Base-by-base conservation (phyloP, 2,329 filamentous ascomycete genomes). In the Alternaria sp. region DNA sequence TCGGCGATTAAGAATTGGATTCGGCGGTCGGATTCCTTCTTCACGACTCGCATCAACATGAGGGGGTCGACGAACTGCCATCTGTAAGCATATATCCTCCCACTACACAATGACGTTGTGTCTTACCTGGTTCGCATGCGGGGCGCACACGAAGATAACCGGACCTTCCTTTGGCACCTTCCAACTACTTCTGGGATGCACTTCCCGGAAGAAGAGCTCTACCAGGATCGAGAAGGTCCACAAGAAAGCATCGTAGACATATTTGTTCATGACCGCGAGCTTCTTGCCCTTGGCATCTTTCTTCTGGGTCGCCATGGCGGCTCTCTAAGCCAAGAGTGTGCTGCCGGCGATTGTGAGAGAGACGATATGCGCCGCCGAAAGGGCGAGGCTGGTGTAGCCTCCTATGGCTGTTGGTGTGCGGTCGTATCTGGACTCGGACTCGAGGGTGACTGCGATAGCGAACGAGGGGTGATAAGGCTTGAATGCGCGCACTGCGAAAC, bases 191-290 rank as follows among this genome's bases (percentile, higher is more conserved):
- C 95, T 87, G 11, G 95, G 95, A 76, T 98, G 93, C 14, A 99
- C 92, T 80, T 99, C 95, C 68, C 95, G 90, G 83, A 99, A 99
- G 86, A 99, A 99, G 67, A 97, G 88, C 79, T 99, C 95, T 66
- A 96, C 88, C 51, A 98, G 84, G 64, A 98, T 86, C 40, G 89
- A 90, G 75, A 93, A 90, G 48, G 84, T 84, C 84, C 90, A 92
- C 31, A 93, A 83, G 72, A 93, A 90, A 58, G 88, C 83, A 80
- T 93, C 90, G 77, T 93, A 93, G 65, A 89, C 88, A 83, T 86
- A 90, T 67, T 86, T 84, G 70, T 86, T 88, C 88, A 91, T 90
- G 51, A 87, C 58, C 26, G 72, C 75, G 53, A 75, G 70, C 63
- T 74, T 75, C 60, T 74, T 74, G 69, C 69, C 69, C 62, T 69